Percentiles rank a stretch among this genome's conserved stretches.
phyloP scores from a whole-genome alignment of 768 basidiomycete species.

The Clitopilus hobsonii region DNA sequence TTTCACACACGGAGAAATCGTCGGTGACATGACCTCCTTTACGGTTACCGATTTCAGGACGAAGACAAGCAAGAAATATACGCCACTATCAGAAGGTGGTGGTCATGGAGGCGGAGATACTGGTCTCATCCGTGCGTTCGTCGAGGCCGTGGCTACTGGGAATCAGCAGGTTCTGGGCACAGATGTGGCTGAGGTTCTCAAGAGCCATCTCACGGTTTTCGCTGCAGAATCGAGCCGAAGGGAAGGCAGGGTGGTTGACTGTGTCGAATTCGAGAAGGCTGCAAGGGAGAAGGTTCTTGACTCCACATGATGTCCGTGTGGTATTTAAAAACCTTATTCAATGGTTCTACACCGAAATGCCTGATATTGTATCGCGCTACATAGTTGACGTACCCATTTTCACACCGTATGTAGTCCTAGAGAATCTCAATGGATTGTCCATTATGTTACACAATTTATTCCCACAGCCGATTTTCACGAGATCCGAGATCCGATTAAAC shows the following conservation, averaged over 20 bases:
- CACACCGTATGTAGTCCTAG: too few species aligned
- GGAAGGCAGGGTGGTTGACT: conserved; percentile 68
- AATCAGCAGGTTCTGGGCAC: conserved; percentile 66
- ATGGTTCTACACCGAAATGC: too few species aligned
- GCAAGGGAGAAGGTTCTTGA: conserved; percentile 26
- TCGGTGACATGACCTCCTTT: conserved; percentile 79
- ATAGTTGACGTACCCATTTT: too few species aligned
- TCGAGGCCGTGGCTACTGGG: conserved; percentile 65
- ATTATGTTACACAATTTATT: too few species aligned
- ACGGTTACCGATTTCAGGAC: conserved; percentile 76
- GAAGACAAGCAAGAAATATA: conserved; percentile 34
- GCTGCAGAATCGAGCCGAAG: conserved; percentile 77
- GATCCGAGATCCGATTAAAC: not conserved
- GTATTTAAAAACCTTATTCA: too few species aligned
- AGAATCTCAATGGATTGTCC: too few species aligned
- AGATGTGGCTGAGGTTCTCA: conserved; percentile 61
- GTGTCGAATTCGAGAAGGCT: conserved; percentile 55
- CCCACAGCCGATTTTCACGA: too few species aligned
- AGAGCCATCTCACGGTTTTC: conserved; percentile 81
- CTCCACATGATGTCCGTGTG: not conserved
- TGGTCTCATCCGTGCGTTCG: conserved; percentile 71
- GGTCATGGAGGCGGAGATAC: conserved; percentile 83
- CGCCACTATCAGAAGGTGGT: conserved; percentile 55
- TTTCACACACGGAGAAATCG: conserved; percentile 82
- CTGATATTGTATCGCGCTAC: too few species aligned